phyloP scores from a whole-genome alignment of 2,329 filamentous ascomycete genomes.

The Geosmithia morbida region DNA sequence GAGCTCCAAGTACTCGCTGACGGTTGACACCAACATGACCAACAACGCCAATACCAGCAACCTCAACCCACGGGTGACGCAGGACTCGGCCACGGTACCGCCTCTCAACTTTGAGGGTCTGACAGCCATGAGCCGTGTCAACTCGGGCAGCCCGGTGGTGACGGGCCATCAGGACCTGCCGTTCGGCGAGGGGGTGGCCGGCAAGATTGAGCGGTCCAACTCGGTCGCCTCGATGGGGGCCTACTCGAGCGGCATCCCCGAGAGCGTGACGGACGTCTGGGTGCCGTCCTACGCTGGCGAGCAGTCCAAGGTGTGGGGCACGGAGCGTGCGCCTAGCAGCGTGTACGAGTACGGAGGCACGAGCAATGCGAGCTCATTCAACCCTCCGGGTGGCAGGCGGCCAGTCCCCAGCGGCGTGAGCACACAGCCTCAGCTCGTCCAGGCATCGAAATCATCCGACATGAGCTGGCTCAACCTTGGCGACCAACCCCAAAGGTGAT shows the following conservation, averaged over 20 bases:
- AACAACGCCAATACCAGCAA: constrained; percentile 3
- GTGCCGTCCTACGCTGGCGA: constrained; percentile 25
- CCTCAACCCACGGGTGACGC: constrained; percentile 32
- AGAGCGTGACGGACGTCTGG: constrained; percentile 45
- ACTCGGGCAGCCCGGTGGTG: constrained; percentile 55
- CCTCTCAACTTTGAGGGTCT: constrained; percentile 51
- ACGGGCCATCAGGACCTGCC: constrained; percentile 35
- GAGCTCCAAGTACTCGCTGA: constrained; percentile 39
- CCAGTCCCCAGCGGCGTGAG: constrained; percentile 22
- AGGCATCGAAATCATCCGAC: constrained; percentile 40
- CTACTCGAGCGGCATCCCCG: constrained; percentile 52
- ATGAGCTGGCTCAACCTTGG: constrained; percentile 74
- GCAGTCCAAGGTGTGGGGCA: constrained; percentile 32
- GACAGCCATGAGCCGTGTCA: constrained; percentile 49
- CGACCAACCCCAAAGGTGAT: constrained; percentile 15
- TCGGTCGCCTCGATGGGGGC: constrained; percentile 32
- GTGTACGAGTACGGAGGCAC: constrained; percentile 27
- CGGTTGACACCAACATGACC: constrained; percentile 11
- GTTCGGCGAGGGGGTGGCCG: constrained; percentile 42
- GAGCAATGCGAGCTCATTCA: constrained; percentile 23
- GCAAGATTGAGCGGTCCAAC: constrained; percentile 42
- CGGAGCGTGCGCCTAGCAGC: constrained; percentile 35
- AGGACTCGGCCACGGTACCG: constrained; percentile 56
- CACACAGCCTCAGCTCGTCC: constrained; percentile 33
- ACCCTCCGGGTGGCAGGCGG: constrained; percentile 13